Evolutionary conservation across 2,329 filamentous ascomycete genomes (phyloP), one percentile per base, ranked within the genome.

Genomic region (Drechslerella dactyloides): DNA sequence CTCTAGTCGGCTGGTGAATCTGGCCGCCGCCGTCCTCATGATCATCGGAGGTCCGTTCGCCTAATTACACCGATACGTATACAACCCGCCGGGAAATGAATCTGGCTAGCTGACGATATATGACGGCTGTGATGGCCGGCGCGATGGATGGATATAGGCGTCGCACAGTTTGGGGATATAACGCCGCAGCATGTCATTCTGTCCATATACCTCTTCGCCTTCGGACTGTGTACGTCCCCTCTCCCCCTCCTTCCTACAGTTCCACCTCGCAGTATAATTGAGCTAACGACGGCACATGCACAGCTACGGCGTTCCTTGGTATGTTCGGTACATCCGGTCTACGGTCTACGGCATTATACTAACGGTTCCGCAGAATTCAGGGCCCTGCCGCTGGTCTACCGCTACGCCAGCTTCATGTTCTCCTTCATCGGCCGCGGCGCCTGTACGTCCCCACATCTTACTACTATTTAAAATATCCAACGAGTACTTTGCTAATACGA

Each of bases 391-490:
- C 93, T 96, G 80, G 85, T 96, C 61, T 89, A 92, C 68, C 89
- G 91, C 82, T 96, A 97, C 83, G 93, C 92, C 61, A 96, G 91
- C 10, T 99, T 99, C 84, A 88, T 97, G 81, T 97, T 97, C 84
- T 96, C 91, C 66, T 97, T 99, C 85, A 82, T 97, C 76, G 94
- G 94, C 73, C 92, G 94, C 79, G 94, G 94, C 81, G 84, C 91
- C 80, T 97, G 93, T 96, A 87, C 82, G 91, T 87, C 13, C 37
- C 24, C 61, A 52, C 53, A 19, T 15, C 17, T 30, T n/a, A n/a
- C n/a, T n/a, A n/a, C n/a, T n/a, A n/a, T n/a, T n/a, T n/a, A n/a
- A n/a, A 56, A 35, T 59, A 42, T n/a, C 15, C 48, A 10, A 15
- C 48, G 21, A 1, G 21, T 6, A 23, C 23, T 7, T 8, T 21